These are phyloP conservation scores for Sugiyamaella sp. DNA, from an alignment of 1,139 yeast genomes.

Conservation along the genomic window DNA sequence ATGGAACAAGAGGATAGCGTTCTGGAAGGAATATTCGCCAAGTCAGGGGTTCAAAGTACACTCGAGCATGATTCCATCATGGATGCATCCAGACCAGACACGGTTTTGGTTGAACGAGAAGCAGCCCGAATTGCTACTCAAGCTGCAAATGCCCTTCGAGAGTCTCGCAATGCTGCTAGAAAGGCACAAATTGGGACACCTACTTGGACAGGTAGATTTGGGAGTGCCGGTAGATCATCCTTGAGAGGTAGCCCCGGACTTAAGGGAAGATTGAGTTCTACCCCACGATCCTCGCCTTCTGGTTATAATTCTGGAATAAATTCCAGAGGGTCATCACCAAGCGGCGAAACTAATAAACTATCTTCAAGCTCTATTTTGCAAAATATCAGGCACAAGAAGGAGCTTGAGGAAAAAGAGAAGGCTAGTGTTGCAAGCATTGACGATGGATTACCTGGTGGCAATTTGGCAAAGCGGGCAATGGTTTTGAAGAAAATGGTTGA, in stretches of 20 bases:
- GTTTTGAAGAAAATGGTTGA: slow-evolving; percentile 38
- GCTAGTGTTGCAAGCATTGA: slow-evolving; percentile 30
- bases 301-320: slow-evolving; percentile 2
- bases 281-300: slow-evolving; percentile 3
- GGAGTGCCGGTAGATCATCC: slow-evolving; percentile 66
- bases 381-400: slow-evolving; percentile 34
- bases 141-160: slow-evolving; percentile 72
- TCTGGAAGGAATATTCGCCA: slow-evolving; percentile 74
- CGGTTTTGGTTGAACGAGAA: slow-evolving; percentile 67
- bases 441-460: slow-evolving; percentile 20
- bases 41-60: slow-evolving; percentile 74
- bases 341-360: slow-evolving; percentile 25
- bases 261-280: not conserved
- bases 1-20: slow-evolving; percentile 52
- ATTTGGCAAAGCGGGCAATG: slow-evolving; percentile 30
- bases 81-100: slow-evolving; percentile 56
- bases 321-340: slow-evolving; percentile 19
- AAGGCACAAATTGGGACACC: slow-evolving; percentile 77
- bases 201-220: slow-evolving; percentile 96
- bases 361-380: slow-evolving; percentile 37
- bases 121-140: slow-evolving; percentile 75
- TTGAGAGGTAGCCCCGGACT: slow-evolving; percentile 24
- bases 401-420: slow-evolving; percentile 34
- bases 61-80: slow-evolving; percentile 79
- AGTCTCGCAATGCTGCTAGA: slow-evolving; percentile 67